phyloP scores from a whole-genome alignment of 2,329 filamentous ascomycete species.

The Polytolypa hystricis region DNA sequence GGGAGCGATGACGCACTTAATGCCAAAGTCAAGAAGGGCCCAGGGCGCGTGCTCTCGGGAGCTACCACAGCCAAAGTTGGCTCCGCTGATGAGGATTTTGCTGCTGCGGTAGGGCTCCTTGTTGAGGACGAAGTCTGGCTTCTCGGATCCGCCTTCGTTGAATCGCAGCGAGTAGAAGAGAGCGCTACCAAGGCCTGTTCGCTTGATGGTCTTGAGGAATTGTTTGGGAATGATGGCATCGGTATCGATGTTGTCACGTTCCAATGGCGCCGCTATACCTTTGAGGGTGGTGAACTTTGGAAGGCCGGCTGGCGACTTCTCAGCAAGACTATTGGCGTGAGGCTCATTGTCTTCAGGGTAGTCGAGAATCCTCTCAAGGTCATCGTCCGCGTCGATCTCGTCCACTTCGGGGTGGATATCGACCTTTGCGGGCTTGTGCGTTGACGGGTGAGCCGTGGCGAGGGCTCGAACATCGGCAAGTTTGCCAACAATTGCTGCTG shows the following conservation, averaged over 20 bases:
- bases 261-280: slow-evolving; percentile 78
- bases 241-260: slow-evolving; percentile 89
- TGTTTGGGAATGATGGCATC: slow-evolving; percentile 99
- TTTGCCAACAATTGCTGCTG: slow-evolving; percentile 79
- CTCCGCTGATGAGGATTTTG: slow-evolving; percentile 83
- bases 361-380: slow-evolving; percentile 53
- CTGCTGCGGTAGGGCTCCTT: slow-evolving; percentile 69
- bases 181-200: slow-evolving; percentile 78
- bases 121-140: slow-evolving; percentile 80
- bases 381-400: slow-evolving; percentile 49
- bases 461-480: slow-evolving; percentile 83
- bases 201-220: slow-evolving; percentile 98
- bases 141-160: slow-evolving; percentile 60
- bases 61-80: slow-evolving; percentile 90
- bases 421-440: slow-evolving; percentile 40
- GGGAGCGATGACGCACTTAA: slow-evolving; percentile 84
- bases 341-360: slow-evolving; percentile 51
- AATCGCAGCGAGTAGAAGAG: slow-evolving; percentile 81
- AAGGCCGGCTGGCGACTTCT: slow-evolving; percentile 50
- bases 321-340: slow-evolving; percentile 50
- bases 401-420: slow-evolving; percentile 50
- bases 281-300: slow-evolving; percentile 74
- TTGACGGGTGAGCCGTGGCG: slow-evolving; percentile 38
- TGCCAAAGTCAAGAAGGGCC: slow-evolving; percentile 93
- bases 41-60: slow-evolving; percentile 93